Evolutionary conservation across 2,329 filamentous ascomycete species (phyloP).

Genomic region (Fusarium sp.): DNA sequence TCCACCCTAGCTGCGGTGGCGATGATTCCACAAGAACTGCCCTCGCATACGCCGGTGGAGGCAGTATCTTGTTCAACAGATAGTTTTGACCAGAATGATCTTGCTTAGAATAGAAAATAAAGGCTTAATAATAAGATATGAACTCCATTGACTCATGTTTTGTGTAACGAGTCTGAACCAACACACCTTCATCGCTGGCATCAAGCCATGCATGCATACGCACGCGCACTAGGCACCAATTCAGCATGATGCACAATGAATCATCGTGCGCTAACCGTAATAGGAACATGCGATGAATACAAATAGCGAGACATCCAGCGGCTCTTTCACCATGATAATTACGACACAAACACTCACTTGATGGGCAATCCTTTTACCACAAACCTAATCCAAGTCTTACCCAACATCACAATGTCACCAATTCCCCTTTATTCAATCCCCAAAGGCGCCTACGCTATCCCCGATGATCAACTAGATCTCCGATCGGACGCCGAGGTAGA

Average conservation of each 20-base stretch:
- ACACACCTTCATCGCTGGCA: neutral
- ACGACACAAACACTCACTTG: neutral
- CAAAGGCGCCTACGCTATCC: neutral
- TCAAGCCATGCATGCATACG: neutral
- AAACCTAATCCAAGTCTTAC: neutral
- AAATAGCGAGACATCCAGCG: neutral
- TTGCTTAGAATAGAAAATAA: neutral
- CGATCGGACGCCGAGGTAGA: neutral
- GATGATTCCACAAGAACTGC: neutral
- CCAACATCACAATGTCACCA: neutral
- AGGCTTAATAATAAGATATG: neutral
- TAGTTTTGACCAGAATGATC: neutral
- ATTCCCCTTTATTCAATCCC: neutral
- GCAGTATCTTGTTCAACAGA: neutral
- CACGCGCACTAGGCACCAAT: neutral
- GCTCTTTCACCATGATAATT: neutral
- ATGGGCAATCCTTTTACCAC: neutral
- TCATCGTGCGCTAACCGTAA: neutral
- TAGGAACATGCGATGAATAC: neutral
- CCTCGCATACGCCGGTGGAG: neutral
- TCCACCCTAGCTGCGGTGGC: neutral
- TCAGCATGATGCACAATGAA: neutral
- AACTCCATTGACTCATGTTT: neutral
- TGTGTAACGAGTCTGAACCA: neutral
- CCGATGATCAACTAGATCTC: neutral